These are phyloP conservation scores for Hanseniaspora occidentalis DNA, from an alignment of 805 yeast genomes.

Conservation along the genomic window DNA sequence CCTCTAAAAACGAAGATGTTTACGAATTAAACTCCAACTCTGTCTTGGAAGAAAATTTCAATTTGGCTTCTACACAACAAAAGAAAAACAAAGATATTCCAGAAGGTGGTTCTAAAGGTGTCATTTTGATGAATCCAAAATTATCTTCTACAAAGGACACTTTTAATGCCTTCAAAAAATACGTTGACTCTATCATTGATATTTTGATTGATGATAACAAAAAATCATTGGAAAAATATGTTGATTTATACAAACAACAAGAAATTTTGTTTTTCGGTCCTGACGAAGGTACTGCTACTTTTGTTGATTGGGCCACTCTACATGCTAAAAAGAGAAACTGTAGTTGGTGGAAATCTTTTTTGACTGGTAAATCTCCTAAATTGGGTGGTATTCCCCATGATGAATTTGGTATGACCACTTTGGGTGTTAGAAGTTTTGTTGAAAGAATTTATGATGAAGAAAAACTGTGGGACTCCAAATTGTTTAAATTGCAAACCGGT, in stretches of 20 bases:
- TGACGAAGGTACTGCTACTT: constrained; percentile 96
- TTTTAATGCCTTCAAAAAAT: constrained; percentile 78
- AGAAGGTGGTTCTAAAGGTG: constrained; percentile 98
- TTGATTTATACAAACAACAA: constrained; percentile 70
- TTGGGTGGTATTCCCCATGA: constrained; percentile 98
- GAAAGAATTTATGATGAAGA: constrained; percentile 76
- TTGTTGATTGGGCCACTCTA: constrained; percentile 93
- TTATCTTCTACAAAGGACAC: constrained; percentile 61
- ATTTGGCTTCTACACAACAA: constrained; percentile 92
- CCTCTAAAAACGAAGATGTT: constrained; percentile 74
- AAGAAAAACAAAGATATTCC: constrained; percentile 96
- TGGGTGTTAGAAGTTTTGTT: constrained; percentile 86
- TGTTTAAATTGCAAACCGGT: constrained; percentile 88
- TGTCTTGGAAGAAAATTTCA: constrained; percentile 92
- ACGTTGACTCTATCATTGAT: constrained; percentile 84
- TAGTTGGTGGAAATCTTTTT: constrained; percentile 96
- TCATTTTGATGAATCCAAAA: constrained; percentile 71
- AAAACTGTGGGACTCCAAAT: constrained; percentile 40
- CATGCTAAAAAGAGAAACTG: constrained; percentile 91
- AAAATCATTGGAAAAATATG: constrained; percentile 54
- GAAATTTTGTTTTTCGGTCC: constrained; percentile 97
- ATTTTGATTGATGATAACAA: constrained; percentile 69
- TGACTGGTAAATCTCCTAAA: constrained; percentile 87
- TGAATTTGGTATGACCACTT: constrained; percentile 93
- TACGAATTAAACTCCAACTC: constrained; percentile 76